Evolutionary conservation across 208 protist species (phyloP).

Genomic region (Borovskyia barvae): DNA sequence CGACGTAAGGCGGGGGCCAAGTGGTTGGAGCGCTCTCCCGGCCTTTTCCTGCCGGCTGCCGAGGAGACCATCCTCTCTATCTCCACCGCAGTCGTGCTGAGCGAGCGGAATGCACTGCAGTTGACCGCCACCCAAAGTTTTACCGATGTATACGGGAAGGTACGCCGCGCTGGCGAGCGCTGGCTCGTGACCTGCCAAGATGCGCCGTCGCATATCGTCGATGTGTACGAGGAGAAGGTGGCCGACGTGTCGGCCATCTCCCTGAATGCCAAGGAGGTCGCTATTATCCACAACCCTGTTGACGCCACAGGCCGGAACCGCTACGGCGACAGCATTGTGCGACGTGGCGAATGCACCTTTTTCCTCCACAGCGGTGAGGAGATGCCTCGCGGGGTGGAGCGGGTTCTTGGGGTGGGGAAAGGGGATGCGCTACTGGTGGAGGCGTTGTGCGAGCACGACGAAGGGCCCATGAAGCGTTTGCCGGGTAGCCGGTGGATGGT

Average conservation of each 20-base stretch:
- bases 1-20: conserved; percentile 76
- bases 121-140: conserved; percentile 76
- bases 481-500: conserved; percentile 95
- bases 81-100: conserved; percentile 80
- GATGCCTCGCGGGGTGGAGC: conserved; percentile 80
- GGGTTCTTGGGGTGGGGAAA: conserved; percentile 84
- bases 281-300: conserved; percentile 91
- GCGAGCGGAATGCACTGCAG: conserved; percentile 73
- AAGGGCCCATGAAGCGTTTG: conserved; percentile 45
- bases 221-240: conserved; percentile 85
- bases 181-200: conserved; percentile 89
- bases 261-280: conserved; percentile 90
- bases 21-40: conserved; percentile 82
- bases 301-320: conserved; percentile 55
- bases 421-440: conserved; percentile 95
- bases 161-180: conserved; percentile 69
- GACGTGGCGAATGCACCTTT: conserved; percentile 89
- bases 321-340: conserved; percentile 85
- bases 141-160: conserved; percentile 79
- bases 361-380: conserved; percentile 95
- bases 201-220: conserved; percentile 80
- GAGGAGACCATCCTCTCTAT: conserved; percentile 80
- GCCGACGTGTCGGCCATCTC: conserved; percentile 69
- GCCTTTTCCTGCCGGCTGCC: conserved; percentile 88
- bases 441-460: conserved; percentile 74